These are phyloP conservation scores for Primulina huaijiensis DNA, from an alignment of 257 asterid species.

Conservation along the genomic window DNA sequence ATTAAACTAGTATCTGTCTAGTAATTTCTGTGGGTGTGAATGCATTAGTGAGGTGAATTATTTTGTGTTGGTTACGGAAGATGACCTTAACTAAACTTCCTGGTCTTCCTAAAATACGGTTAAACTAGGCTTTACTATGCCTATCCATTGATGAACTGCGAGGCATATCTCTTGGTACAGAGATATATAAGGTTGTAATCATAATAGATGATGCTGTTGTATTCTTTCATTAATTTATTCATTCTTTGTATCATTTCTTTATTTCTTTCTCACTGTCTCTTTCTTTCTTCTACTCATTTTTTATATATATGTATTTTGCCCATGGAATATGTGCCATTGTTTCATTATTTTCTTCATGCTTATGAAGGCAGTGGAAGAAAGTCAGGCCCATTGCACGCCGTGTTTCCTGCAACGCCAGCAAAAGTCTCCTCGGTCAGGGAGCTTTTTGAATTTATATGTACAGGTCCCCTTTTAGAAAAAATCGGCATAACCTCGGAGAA, in stretches of 20 bases:
- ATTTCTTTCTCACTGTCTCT: background rate
- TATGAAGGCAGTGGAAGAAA: conserved; percentile 32
- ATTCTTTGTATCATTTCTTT: too few relatives aligned
- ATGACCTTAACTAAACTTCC: background rate
- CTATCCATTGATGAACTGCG: background rate
- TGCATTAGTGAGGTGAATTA: too few relatives aligned
- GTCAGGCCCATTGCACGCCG: conserved; percentile 41
- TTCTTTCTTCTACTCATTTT: background rate
- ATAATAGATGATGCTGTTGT: background rate
- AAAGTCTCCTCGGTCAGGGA: conserved; percentile 62
- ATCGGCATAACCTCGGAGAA: conserved; percentile 60
- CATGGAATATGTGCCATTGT: background rate
- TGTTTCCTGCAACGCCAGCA: conserved; percentile 44
- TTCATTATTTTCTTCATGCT: background rate
- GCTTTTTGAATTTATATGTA: conserved; percentile 74
- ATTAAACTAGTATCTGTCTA: too few relatives aligned
- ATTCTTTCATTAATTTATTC: background rate
- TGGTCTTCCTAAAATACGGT: background rate
- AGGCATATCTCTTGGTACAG: background rate
- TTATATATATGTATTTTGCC: background rate
- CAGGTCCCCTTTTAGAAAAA: conserved; percentile 68
- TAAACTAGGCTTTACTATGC: background rate
- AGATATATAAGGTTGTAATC: background rate
- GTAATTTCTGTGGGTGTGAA: too few relatives aligned
- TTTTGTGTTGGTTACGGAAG: too few relatives aligned